Conservation (phyloP, 192 early-diverging fungal genomes). For the Gamsiella multidivaricata region DNA sequence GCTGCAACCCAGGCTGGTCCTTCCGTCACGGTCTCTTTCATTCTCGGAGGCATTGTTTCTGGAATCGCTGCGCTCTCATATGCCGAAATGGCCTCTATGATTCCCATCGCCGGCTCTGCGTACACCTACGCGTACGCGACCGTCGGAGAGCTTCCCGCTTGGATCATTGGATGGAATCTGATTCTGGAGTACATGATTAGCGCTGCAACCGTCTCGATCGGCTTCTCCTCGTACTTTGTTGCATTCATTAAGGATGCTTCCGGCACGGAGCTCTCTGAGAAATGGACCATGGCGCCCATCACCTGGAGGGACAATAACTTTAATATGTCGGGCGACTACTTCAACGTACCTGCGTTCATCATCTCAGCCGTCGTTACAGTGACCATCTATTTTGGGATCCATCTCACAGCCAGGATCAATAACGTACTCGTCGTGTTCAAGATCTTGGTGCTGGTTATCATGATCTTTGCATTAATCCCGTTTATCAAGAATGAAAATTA, state of each 20-base stretch:
- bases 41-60: constrained; percentile 80
- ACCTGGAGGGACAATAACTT: constrained; percentile 59
- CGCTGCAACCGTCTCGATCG: constrained; percentile 82
- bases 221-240: constrained; percentile 87
- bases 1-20: constrained; percentile 85
- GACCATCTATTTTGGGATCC: constrained; percentile 78
- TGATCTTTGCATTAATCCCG: constrained; percentile 80
- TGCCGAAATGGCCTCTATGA: constrained; percentile 88
- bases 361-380: constrained; percentile 72
- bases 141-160: constrained; percentile 86
- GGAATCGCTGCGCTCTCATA: constrained; percentile 86
- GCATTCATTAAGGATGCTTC: constrained; percentile 75
- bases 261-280: constrained; percentile 54
- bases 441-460: constrained; percentile 75
- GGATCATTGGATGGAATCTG: constrained; percentile 94
- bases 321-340: constrained; percentile 59
- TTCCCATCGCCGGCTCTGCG: constrained; percentile 88
- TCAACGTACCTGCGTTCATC: constrained; percentile 81
- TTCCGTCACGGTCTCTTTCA: constrained; percentile 82
- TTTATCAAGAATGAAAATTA: constrained; percentile 80
- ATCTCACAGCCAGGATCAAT: constrained; percentile 80
- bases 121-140: constrained; percentile 90
- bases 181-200: constrained; percentile 90
- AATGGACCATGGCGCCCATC: constrained; percentile 78
- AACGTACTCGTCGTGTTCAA: constrained; percentile 78